Conservation (phyloP, 2,329 filamentous ascomycete species). For the Parastagonospora avenae region DNA sequence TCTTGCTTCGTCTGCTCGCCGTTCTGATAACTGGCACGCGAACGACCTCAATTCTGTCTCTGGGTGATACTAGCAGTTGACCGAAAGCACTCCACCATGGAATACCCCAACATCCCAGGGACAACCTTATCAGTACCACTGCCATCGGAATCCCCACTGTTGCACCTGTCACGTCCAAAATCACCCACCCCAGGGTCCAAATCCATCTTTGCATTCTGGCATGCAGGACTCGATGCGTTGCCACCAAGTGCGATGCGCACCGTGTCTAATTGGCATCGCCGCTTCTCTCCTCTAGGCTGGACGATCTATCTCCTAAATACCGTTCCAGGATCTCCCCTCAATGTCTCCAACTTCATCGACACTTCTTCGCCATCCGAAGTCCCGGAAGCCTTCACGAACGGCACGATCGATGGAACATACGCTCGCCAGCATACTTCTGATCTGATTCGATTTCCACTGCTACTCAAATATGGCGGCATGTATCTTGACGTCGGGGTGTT, state of each 20-base stretch:
- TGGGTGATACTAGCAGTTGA: not conserved
- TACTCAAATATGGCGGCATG: constrained; percentile 63
- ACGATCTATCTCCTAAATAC: constrained; percentile 58
- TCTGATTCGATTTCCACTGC: constrained; percentile 61
- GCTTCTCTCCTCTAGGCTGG: constrained; percentile 60
- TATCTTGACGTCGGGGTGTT: constrained; percentile 64
- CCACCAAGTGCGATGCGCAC: constrained; percentile 60
- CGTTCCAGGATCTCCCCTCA: constrained; percentile 50
- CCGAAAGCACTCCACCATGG: constrained; percentile 5
- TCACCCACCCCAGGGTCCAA: constrained; percentile 47
- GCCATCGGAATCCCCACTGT: not conserved
- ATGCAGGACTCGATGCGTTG: constrained; percentile 56
- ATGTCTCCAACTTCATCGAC: constrained; percentile 58
- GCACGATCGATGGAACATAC: constrained; percentile 56
- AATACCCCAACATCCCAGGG: constrained; percentile 19
- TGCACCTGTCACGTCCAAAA: constrained; percentile 4
- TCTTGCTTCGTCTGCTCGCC: too few species aligned
- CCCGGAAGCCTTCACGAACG: constrained; percentile 58
- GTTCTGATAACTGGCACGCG: too few species aligned
- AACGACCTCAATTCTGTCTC: too few species aligned
- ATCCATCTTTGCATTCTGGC: constrained; percentile 66
- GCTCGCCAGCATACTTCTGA: constrained; percentile 62
- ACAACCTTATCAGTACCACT: constrained; percentile 5
- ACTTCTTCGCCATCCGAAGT: constrained; percentile 51
- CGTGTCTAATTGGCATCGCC: constrained; percentile 59